phyloP scores from a whole-genome alignment of 495 filamentous ascomycete genomes.

The Penicillium angulare region DNA sequence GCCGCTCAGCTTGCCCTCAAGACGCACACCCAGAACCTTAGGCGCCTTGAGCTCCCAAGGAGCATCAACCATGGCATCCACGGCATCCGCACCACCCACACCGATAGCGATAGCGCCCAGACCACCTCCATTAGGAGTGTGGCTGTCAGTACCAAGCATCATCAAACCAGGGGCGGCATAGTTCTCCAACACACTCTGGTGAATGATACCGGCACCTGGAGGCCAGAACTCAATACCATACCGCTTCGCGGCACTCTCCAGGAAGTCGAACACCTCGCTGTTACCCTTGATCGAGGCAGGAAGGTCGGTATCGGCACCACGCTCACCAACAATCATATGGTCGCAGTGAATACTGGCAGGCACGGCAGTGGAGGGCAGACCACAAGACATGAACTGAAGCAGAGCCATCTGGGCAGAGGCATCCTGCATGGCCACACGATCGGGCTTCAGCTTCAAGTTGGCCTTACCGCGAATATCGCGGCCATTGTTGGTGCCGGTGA shows the following conservation, averaged over 20 bases:
- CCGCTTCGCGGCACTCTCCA: slow-evolving; percentile 90
- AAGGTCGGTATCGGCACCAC: slow-evolving; percentile 85
- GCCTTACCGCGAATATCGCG: slow-evolving; percentile 76
- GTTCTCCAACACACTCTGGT: slow-evolving; percentile 97
- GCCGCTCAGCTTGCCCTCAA: slow-evolving; percentile 79
- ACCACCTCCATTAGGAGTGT: slow-evolving; percentile 95
- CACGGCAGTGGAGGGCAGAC: slow-evolving; percentile 85
- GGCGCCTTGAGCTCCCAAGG: slow-evolving; percentile 98
- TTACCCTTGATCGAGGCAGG: slow-evolving; percentile 86
- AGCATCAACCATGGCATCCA: slow-evolving; percentile 92
- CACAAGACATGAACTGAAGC: slow-evolving; percentile 97
- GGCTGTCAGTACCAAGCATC: slow-evolving; percentile 99
- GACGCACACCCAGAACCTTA: slow-evolving; percentile 78
- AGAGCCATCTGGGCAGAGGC: slow-evolving; percentile 98
- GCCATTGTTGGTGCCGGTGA: slow-evolving; percentile 58
- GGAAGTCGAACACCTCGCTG: slow-evolving; percentile 95
- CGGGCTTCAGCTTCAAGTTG: slow-evolving; percentile 95
- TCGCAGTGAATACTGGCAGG: slow-evolving; percentile 98
- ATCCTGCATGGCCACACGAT: slow-evolving; percentile 98
- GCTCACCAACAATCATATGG: slow-evolving; percentile 93
- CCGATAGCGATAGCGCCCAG: slow-evolving; percentile 93
- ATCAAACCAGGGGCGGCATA: slow-evolving; percentile 96
- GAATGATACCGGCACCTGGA: slow-evolving; percentile 97
- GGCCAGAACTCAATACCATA: slow-evolving; percentile 99
- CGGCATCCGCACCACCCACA: slow-evolving; percentile 95